phyloP scores from a whole-genome alignment of 768 basidiomycete species.

The Suillus cothurnatus region DNA sequence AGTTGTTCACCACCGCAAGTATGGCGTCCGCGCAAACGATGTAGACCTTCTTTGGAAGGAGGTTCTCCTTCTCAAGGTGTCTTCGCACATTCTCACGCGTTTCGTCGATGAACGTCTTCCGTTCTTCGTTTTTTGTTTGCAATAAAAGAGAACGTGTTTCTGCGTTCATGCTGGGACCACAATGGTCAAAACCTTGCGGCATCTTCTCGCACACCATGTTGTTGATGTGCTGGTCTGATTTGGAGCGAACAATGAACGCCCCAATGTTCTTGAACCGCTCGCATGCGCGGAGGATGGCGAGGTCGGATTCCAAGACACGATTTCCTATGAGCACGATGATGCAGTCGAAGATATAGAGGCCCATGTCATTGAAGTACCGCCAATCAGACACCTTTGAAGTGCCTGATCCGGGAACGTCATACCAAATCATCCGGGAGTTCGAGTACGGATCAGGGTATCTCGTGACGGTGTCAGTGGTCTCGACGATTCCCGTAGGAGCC shows the following conservation, averaged over 20 bases:
- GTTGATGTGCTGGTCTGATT: conserved; percentile 18
- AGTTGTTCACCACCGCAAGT: not conserved
- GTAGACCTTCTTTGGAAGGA: conserved; percentile 20
- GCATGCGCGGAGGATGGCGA: not conserved
- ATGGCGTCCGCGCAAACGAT: conserved; percentile 19
- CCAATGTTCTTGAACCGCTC: not conserved
- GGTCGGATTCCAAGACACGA: not conserved
- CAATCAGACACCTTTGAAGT: not conserved
- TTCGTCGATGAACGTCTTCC: conserved; percentile 18
- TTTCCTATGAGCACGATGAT: not conserved
- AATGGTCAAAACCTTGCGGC: not conserved
- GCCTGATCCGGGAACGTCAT: not conserved
- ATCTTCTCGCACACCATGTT: conserved; percentile 13
- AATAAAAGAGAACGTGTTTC: not conserved
- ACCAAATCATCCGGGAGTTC: not conserved
- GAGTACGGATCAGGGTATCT: not conserved
- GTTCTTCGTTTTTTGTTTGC: conserved; percentile 13
- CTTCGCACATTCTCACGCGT: conserved; percentile 15
- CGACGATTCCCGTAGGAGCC: not conserved
- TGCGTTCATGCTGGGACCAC: not conserved
- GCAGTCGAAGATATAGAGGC: not conserved
- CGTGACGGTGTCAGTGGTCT: not conserved
- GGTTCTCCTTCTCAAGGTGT: conserved; percentile 13
- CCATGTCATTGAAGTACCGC: not conserved
- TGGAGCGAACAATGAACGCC: conserved; percentile 18